A percentile compares a stretch with the other conserved stretches of the same genome.
Conservation (phyloP, 2,329 filamentous ascomycete genomes). For the Zarea fungicola region DNA sequence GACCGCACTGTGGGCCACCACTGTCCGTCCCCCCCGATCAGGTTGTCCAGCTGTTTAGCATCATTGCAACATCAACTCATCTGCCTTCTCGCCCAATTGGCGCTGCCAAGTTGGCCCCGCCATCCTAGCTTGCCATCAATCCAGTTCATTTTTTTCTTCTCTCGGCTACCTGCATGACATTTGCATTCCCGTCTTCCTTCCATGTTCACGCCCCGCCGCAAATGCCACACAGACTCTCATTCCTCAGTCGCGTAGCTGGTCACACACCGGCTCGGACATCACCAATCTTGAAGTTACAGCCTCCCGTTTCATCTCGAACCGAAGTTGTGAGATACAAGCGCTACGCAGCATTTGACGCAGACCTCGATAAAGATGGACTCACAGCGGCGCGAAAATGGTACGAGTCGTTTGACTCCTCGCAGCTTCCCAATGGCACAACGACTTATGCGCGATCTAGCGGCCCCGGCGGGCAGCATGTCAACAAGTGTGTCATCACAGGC, state of each 20-base stretch:
- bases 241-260: neutral
- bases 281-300: neutral
- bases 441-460: slow-evolving; percentile 55
- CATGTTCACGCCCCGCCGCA: neutral
- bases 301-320: neutral
- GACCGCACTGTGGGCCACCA: too few relatives aligned
- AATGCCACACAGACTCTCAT: slow-evolving; percentile 9
- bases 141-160: neutral
- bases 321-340: slow-evolving; percentile 23
- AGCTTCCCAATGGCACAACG: slow-evolving; percentile 47
- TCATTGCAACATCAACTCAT: too few relatives aligned
- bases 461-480: slow-evolving; percentile 57
- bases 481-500: slow-evolving; percentile 47
- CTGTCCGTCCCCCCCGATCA: too few relatives aligned
- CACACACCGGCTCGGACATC: too few relatives aligned
- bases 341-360: slow-evolving; percentile 44
- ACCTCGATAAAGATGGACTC: slow-evolving; percentile 45
- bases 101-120: neutral
- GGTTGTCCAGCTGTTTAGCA: too few relatives aligned
- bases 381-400: slow-evolving; percentile 49
- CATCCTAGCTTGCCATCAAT: too few relatives aligned
- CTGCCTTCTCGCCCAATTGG: neutral
- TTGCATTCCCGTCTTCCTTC: neutral
- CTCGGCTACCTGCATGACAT: neutral
- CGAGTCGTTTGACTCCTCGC: slow-evolving; percentile 35